These are phyloP conservation scores for Fraxinus sp. DNA, from an alignment of 305 asterid species.

Conservation along the genomic window DNA sequence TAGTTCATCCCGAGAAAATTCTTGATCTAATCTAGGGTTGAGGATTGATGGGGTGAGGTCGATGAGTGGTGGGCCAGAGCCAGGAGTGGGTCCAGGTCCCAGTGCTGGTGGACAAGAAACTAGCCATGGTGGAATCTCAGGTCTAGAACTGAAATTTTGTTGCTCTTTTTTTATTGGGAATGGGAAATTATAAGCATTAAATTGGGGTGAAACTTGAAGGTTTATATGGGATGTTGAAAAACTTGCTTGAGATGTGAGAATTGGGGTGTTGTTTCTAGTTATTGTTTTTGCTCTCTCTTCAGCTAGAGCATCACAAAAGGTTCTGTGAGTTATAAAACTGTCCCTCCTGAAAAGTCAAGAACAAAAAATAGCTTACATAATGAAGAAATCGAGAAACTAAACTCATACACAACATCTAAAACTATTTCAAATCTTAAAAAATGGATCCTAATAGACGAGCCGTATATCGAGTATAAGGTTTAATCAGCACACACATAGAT, in stretches of 20 bases:
- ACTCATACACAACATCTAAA: background rate
- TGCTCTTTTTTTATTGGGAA: constrained; percentile 59
- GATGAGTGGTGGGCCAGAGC: constrained; percentile 25
- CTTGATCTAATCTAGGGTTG: constrained; percentile 24
- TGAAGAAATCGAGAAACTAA: background rate
- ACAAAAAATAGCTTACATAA: background rate
- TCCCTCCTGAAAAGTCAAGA: constrained; percentile 51
- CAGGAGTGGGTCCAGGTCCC: constrained; percentile 13
- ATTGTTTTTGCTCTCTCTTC: constrained; percentile 46
- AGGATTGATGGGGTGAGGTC: constrained; percentile 40
- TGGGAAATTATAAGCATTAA: constrained; percentile 26
- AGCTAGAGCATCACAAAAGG: constrained; percentile 65
- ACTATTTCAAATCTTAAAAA: background rate
- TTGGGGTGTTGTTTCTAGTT: constrained; percentile 21
- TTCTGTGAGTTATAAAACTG: constrained; percentile 68
- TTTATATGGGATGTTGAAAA: constrained; percentile 30
- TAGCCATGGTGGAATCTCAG: constrained; percentile 55
- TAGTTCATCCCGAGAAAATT: constrained; percentile 3
- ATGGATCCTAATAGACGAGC: background rate
- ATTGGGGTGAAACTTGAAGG: constrained; percentile 37
- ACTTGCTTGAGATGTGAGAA: constrained; percentile 19
- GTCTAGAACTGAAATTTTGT: constrained; percentile 31
- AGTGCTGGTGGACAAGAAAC: constrained; percentile 19
- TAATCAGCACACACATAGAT: background rate
- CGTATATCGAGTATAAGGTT: background rate